phyloP scores from a whole-genome alignment of 257 asterid species.

The Penstemon davidsonii region DNA sequence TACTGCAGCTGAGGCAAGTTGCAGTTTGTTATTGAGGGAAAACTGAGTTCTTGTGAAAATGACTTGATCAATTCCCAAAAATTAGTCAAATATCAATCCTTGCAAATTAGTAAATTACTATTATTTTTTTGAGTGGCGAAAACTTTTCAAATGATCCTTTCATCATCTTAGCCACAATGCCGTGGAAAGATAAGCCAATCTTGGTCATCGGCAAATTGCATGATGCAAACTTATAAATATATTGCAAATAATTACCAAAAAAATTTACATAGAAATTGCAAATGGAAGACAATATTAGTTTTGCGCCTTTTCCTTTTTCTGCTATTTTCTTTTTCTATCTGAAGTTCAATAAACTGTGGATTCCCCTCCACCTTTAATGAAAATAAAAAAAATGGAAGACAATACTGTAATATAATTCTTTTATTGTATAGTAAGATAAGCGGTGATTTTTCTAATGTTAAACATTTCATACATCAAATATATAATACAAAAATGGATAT shows the following conservation, averaged over 20 bases:
- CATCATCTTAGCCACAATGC: slow-evolving; percentile 27
- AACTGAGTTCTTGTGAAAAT: slow-evolving; percentile 14
- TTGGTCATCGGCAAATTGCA: slow-evolving; percentile 22
- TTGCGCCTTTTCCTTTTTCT: too few relatives aligned
- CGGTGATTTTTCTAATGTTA: too few relatives aligned
- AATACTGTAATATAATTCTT: too few relatives aligned
- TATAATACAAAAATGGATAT: too few relatives aligned
- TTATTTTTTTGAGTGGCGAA: not conserved
- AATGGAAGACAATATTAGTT: too few relatives aligned
- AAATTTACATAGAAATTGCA: too few relatives aligned
- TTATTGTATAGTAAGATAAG: too few relatives aligned
- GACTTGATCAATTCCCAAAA: slow-evolving; percentile 18
- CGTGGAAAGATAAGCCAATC: slow-evolving; percentile 33
- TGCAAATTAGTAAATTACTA: not conserved
- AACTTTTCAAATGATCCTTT: slow-evolving; percentile 13
- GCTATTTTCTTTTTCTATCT: too few relatives aligned
- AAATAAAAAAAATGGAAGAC: too few relatives aligned
- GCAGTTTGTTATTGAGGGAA: not conserved
- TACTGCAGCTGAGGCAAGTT: not conserved
- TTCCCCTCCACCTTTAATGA: too few relatives aligned
- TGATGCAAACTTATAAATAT: not conserved
- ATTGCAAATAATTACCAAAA: slow-evolving; percentile 9
- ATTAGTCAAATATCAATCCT: not conserved
- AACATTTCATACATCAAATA: too few relatives aligned
- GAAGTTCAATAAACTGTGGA: too few relatives aligned